These are phyloP conservation scores for Lactarius vividus DNA, from an alignment of 768 basidiomycete genomes.

Conservation along the genomic window DNA sequence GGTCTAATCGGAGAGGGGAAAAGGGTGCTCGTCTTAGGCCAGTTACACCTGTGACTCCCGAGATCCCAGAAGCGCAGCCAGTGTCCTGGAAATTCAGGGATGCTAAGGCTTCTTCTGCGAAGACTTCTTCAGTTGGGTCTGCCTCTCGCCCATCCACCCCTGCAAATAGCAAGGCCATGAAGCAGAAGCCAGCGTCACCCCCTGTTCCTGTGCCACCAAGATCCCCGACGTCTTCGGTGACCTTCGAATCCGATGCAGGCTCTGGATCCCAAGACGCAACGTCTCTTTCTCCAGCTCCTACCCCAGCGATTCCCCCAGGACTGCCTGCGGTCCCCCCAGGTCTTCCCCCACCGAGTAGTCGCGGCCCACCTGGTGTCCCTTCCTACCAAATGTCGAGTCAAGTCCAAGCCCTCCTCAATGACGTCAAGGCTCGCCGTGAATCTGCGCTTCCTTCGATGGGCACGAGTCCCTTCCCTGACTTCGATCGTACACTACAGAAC, in stretches of 20 bases:
- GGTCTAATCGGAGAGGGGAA: slow-evolving; percentile 30
- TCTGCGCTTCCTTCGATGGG: slow-evolving; percentile 42
- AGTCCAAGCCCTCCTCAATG: slow-evolving; percentile 80
- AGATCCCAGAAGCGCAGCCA: slow-evolving; percentile 20
- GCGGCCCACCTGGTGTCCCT: slow-evolving; percentile 39
- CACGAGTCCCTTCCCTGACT: slow-evolving; percentile 80
- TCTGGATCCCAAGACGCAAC: slow-evolving; percentile 29
- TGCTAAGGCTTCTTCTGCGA: slow-evolving; percentile 41
- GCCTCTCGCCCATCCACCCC: slow-evolving; percentile 62
- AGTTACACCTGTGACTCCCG: slow-evolving; percentile 38
- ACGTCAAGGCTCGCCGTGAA: slow-evolving; percentile 74
- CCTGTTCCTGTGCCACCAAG: slow-evolving; percentile 27
- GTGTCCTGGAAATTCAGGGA: slow-evolving; percentile 35
- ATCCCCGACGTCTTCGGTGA: slow-evolving; percentile 30
- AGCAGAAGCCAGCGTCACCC: slow-evolving; percentile 20
- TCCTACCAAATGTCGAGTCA: slow-evolving; percentile 87
- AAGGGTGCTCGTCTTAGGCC: slow-evolving; percentile 39
- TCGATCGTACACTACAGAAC: slow-evolving; percentile 78
- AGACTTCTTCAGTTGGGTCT: slow-evolving; percentile 47
- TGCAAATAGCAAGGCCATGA: slow-evolving; percentile 30
- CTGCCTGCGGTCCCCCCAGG: slow-evolving; percentile 56
- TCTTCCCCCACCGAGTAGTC: slow-evolving; percentile 43
- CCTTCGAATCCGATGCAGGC: slow-evolving; percentile 31
- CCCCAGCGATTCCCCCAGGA: slow-evolving; percentile 50
- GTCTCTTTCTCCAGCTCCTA: slow-evolving; percentile 40